Evolutionary conservation across 179 eudicot genomes (phyloP), one percentile per base, ranked within the genome.

Genomic region (Spergularia azorica): DNA sequence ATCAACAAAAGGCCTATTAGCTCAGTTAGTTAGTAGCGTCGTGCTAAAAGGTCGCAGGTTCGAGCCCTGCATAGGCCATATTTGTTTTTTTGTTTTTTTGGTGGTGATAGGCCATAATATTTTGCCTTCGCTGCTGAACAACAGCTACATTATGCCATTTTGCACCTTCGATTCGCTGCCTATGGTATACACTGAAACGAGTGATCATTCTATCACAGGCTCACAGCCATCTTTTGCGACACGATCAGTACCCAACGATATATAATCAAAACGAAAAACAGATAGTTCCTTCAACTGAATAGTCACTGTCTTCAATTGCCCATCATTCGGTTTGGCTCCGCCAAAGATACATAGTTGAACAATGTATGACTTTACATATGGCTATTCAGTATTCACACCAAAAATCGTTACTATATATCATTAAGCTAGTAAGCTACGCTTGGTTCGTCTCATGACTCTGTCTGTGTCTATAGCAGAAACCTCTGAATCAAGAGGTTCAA

Each of bases 21-120:
- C 94, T 90, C 91, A 87, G 90, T 72, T 90, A 90, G 90, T 87
- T 90, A 88, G 90, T n/a, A 90, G 90, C 90, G 89, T 89, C 86
- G 93, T 90, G 96, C 92, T 91, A 91, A 91, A 91, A 87, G 90
- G 96, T 88, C 89, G 88, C 92, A 91, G 89, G 97, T 90, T 91
- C 84, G 94, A 88, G 85, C 86, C 92, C 97, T 89, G 93, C 91
- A 89, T 89, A 85, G 93, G 96, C 96, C 90, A 89, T 12, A 26
- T 26, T 26, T 26, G 0, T 26, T 26, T 20, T 60, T 20, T 1
- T n/a, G 20, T 21, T 61, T 2, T 9, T 46, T 68, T 36, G n/a
- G n/a, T n/a, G n/a, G n/a, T n/a, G n/a, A n/a, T n/a, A n/a, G n/a
- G n/a, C n/a, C n/a, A n/a, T n/a, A n/a, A n/a, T n/a, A n/a, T n/a